Evolutionary conservation across 306 rosid genomes (phyloP), one percentile per base, ranked within the genome.

Genomic region (Pterocarpus santalinus): DNA sequence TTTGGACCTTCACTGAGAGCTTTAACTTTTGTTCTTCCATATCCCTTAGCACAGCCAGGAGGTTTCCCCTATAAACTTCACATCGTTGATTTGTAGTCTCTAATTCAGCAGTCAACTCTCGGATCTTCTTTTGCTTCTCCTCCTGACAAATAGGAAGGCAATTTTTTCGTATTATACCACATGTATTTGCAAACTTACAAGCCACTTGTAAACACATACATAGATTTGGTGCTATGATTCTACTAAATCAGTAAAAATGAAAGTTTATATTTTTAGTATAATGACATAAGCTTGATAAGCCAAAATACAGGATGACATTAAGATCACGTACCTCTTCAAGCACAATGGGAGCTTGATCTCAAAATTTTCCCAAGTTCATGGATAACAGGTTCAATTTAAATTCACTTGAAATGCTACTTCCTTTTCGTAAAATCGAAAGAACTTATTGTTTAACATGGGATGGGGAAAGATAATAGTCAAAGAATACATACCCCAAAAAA

Each of bases 21-120:
- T 92, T 94, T 69, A 89, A 81, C 89, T 94, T 94, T 80, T 95
- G 99, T 62, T 95, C 97, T 88, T 95, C 97, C 97, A 95, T 93
- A 80, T 95, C 99, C 85, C 82, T 94, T 39, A 91, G 90, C 85
- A 92, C 92, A 66, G 99, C 89, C 81, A 90, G 86, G 79, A 92
- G 85, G 87, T 95, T 93, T 81, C 92, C 79, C 77, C 97, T 81
- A 82, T 92, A 95, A 58, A 95, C 97, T 87, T 88, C 97, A 78
- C 98, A 94, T 33, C 97, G 87, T 72, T 87, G 92, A 85, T 95
- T 90, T 60, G 90, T 89, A 62, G 63, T 87, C 83, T 89, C 94
- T 81, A 94, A 82, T 86, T 94, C 94, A 0, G 95, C 84, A 30
- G 90, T 87, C 93, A 94, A 81, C 78, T 94, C 94, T 0, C 17